Conservation (phyloP, 202 grass and related monocot species). For the Digitaria exilis region DNA sequence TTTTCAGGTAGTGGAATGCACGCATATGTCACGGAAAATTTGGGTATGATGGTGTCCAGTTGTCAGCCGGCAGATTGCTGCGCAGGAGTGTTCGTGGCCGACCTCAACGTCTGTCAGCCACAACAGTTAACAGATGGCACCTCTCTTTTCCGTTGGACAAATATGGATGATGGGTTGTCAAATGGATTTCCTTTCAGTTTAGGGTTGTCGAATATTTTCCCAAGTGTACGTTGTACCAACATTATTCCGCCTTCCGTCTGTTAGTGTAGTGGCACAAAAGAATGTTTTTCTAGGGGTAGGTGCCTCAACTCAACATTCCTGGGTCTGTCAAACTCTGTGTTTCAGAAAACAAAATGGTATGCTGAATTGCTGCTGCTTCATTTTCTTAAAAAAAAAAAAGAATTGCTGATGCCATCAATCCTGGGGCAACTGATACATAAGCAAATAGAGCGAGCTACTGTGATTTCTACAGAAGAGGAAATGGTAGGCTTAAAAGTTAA, state of each 20-base stretch:
- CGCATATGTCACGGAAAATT: not conserved
- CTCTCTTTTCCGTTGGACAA: not conserved
- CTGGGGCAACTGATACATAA: not conserved
- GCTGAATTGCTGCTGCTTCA: not conserved
- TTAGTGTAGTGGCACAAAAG: not conserved
- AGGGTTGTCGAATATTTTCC: not conserved
- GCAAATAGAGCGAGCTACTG: too few species aligned
- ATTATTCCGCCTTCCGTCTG: not conserved
- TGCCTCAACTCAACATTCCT: not conserved
- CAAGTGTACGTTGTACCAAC: not conserved
- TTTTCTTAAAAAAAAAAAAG: too few species aligned
- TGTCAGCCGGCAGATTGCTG: conserved; percentile 28
- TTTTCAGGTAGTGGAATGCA: conserved; percentile 31
- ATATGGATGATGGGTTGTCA: conserved; percentile 21
- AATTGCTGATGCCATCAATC: not conserved
- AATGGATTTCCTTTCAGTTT: conserved; percentile 23
- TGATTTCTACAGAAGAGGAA: not conserved
- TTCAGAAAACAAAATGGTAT: not conserved
- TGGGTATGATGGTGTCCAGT: conserved; percentile 27
- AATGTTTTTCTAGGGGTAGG: not conserved
- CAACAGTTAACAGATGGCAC: not conserved
- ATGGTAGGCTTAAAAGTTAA: not conserved
- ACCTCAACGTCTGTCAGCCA: conserved; percentile 17
- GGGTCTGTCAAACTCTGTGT: not conserved
- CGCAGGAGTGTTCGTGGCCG: conserved; percentile 15